These are phyloP conservation scores for Xylaria grammica DNA, from an alignment of 495 filamentous ascomycete species.

Conservation along the genomic window DNA sequence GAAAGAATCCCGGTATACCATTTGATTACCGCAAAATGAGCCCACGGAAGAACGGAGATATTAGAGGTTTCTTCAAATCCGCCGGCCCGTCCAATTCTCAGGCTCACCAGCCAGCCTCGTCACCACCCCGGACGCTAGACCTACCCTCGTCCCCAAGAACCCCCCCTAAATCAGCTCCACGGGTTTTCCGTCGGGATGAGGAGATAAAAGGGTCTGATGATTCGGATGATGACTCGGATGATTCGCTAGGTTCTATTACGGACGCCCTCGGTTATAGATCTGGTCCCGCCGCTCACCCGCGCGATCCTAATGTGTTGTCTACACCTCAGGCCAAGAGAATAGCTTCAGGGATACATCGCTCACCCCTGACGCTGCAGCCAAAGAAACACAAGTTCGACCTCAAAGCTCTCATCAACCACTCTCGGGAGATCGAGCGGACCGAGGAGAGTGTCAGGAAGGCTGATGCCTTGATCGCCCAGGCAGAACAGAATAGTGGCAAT, in stretches of 20 bases:
- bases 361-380: slow-evolving; percentile 52
- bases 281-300: slow-evolving; percentile 27
- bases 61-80: slow-evolving; percentile 42
- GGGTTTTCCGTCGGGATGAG: slow-evolving; percentile 37
- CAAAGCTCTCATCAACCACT: slow-evolving; percentile 65
- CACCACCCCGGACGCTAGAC: slow-evolving; percentile 24
- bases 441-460: slow-evolving; percentile 55
- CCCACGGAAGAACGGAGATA: slow-evolving; percentile 31
- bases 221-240: slow-evolving; percentile 65
- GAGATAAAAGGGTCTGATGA: slow-evolving; percentile 74
- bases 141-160: slow-evolving; percentile 35
- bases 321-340: slow-evolving; percentile 49
- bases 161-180: slow-evolving; percentile 32
- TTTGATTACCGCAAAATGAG: slow-evolving; percentile 9
- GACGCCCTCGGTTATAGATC: slow-evolving; percentile 29
- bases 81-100: slow-evolving; percentile 21
- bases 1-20: background rate
- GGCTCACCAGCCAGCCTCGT: slow-evolving; percentile 20
- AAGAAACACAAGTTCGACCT: slow-evolving; percentile 70
- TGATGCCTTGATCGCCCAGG: slow-evolving; percentile 30
- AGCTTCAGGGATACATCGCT: slow-evolving; percentile 42
- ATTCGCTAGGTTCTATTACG: slow-evolving; percentile 35
- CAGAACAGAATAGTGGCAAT: slow-evolving; percentile 30
- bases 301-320: slow-evolving; percentile 31
- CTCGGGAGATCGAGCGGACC: slow-evolving; percentile 59